These are phyloP conservation scores for Phialemoniopsis sp. DNA, from an alignment of 2,329 filamentous ascomycete species.

Conservation along the genomic window DNA sequence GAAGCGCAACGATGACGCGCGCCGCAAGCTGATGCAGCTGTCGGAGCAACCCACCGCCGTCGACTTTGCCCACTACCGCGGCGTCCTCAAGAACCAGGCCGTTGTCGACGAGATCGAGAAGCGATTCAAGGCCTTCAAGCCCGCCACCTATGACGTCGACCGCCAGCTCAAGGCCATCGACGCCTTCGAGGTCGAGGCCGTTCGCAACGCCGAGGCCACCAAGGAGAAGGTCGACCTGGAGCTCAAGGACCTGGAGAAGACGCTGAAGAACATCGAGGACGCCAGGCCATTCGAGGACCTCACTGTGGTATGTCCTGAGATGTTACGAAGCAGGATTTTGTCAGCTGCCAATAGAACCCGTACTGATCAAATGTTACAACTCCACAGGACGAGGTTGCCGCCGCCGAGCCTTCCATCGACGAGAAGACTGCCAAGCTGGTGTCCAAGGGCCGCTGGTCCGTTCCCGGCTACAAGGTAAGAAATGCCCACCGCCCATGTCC, in stretches of 20 bases:
- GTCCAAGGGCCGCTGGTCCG: constrained; percentile 96
- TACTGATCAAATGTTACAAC: constrained; percentile 19
- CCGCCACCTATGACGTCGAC: constrained; percentile 83
- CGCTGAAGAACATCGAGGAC: constrained; percentile 94
- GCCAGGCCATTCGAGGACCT: constrained; percentile 94
- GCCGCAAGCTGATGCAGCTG: constrained; percentile 84
- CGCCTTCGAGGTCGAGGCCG: constrained; percentile 92
- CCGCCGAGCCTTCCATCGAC: constrained; percentile 94
- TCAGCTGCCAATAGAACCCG: no score
- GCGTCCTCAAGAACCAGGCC: constrained; percentile 90
- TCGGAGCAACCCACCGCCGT: constrained; percentile 80
- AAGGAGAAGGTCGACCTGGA: constrained; percentile 95
- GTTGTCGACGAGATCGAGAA: constrained; percentile 97
- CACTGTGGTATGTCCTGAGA: constrained; percentile 75
- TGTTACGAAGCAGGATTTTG: not conserved
- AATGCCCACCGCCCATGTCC: not conserved
- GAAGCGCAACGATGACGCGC: constrained; percentile 98
- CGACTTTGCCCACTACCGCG: constrained; percentile 93
- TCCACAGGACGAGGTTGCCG: constrained; percentile 94
- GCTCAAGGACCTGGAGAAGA: constrained; percentile 89
- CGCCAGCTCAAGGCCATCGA: constrained; percentile 98
- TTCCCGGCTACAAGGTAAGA: constrained; percentile 96
- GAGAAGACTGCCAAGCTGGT: constrained; percentile 94
- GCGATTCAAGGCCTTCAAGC: constrained; percentile 89
- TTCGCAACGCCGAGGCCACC: constrained; percentile 95